A percentile compares a stretch with the other conserved stretches of the same genome.
These are phyloP conservation scores for Saccharomyces uvarum DNA, from an alignment of 1,139 yeast species.

Conservation along the genomic window DNA sequence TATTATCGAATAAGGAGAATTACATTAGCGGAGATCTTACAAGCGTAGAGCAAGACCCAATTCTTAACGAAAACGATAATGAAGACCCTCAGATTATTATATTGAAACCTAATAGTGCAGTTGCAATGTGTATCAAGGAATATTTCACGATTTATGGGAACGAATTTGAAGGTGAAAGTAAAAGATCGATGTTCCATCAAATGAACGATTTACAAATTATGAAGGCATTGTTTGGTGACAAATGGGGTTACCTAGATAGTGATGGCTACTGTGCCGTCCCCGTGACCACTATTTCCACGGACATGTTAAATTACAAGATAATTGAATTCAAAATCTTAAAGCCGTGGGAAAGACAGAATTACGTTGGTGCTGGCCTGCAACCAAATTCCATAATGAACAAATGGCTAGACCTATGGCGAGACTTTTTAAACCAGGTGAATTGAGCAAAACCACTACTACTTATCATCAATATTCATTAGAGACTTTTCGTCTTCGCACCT, in stretches of 20 bases:
- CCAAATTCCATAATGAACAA: constrained; percentile 3
- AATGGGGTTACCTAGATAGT: constrained; percentile 26
- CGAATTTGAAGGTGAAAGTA: constrained; percentile 14
- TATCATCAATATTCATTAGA: background rate
- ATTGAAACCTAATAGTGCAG: constrained; percentile 26
- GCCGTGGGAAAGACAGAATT: constrained; percentile 13
- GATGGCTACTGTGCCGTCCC: constrained; percentile 15
- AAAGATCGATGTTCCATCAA: constrained; percentile 13
- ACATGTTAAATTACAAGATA: constrained; percentile 5
- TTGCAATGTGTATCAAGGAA: constrained; percentile 30
- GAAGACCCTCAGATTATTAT: constrained; percentile 21
- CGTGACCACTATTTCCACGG: background rate
- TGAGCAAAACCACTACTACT: background rate
- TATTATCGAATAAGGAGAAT: constrained; percentile 13
- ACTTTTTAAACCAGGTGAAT: constrained; percentile 2
- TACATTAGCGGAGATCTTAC: background rate
- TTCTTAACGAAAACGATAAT: background rate
- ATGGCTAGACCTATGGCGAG: constrained; percentile 10
- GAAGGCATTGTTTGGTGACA: constrained; percentile 25
- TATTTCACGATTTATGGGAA: constrained; percentile 28
- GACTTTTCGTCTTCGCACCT: background rate
- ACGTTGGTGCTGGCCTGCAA: constrained; percentile 2
- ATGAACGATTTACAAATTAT: constrained; percentile 22
- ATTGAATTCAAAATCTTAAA: constrained; percentile 11
- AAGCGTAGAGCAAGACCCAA: background rate